A percentile compares a stretch with the other conserved stretches of the same genome.
Evolutionary conservation across 495 filamentous ascomycete genomes (phyloP).

Genomic region (Xylaria telfairii): DNA sequence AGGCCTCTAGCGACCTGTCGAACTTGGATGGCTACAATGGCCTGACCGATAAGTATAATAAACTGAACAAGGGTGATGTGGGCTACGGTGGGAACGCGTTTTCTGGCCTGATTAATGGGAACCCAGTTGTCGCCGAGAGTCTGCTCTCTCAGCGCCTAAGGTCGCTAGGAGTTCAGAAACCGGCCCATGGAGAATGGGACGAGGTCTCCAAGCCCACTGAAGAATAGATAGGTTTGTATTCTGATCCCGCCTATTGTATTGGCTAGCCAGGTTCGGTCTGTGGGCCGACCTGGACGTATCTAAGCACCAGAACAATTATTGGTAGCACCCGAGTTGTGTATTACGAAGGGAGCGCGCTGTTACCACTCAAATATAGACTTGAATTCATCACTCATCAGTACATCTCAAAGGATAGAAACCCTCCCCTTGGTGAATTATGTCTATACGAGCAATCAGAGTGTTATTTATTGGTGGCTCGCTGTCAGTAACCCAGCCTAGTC

Average conservation of each 20-base stretch:
- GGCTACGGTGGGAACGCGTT: slow-evolving; percentile 72
- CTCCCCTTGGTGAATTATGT: background rate
- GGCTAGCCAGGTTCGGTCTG: background rate
- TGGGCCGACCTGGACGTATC: background rate
- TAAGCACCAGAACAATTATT: background rate
- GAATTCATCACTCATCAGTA: background rate
- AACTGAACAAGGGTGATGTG: slow-evolving; percentile 69
- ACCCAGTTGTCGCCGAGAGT: slow-evolving; percentile 44
- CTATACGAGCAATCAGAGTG: background rate
- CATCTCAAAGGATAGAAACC: background rate
- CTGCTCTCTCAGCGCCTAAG: slow-evolving; percentile 53
- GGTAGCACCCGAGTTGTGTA: background rate
- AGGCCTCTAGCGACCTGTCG: slow-evolving; percentile 35
- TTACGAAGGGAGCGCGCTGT: background rate
- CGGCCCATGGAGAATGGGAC: background rate
- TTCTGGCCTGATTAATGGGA: slow-evolving; percentile 34
- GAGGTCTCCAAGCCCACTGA: background rate
- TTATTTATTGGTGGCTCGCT: background rate
- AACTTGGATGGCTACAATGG: slow-evolving; percentile 27
- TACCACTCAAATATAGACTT: background rate
- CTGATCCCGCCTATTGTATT: background rate
- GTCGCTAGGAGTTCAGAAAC: slow-evolving; percentile 44
- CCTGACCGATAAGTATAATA: slow-evolving; percentile 59
- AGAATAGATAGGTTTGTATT: slow-evolving; percentile 8
- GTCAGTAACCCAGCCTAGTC: background rate